These are phyloP conservation scores for Tylopilus orsonianus DNA, from an alignment of 1,284 basidiomycete species.

Conservation along the genomic window DNA sequence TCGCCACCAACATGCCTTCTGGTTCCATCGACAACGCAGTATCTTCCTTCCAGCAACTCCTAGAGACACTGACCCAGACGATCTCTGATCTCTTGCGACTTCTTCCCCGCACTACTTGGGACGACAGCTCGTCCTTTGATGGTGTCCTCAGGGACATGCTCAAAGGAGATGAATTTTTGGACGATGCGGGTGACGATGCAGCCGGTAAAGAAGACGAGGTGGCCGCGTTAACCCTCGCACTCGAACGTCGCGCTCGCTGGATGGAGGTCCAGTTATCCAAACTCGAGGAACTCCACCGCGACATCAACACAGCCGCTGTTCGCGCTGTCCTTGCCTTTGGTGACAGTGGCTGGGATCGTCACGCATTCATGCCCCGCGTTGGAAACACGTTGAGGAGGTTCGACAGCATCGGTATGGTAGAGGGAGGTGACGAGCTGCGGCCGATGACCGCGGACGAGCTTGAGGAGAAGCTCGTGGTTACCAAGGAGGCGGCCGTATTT, in stretches of 20 bases:
- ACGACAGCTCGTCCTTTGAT: constrained; percentile 82
- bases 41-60: constrained; percentile 79
- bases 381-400: constrained; percentile 68
- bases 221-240: constrained; percentile 72
- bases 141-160: constrained; percentile 82
- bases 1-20: constrained; percentile 75
- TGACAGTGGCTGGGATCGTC: constrained; percentile 79
- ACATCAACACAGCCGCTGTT: constrained; percentile 82
- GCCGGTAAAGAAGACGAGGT: constrained; percentile 74
- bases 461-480: constrained; percentile 66
- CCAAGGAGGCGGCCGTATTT: constrained; percentile 66
- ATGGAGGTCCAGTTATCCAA: constrained; percentile 87
- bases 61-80: constrained; percentile 82
- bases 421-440: constrained; percentile 44
- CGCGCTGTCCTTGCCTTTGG: constrained; percentile 78
- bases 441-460: constrained; percentile 70
- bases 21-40: constrained; percentile 84
- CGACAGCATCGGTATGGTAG: constrained; percentile 60
- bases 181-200: constrained; percentile 65
- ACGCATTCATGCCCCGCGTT: constrained; percentile 60
- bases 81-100: constrained; percentile 80
- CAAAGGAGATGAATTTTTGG: constrained; percentile 79
- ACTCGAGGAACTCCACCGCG: constrained; percentile 79
- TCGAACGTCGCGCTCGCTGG: constrained; percentile 83
- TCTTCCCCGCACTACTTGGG: constrained; percentile 82